Base-by-base conservation (phyloP, 768 basidiomycete genomes). In the Amanita exitialis region DNA sequence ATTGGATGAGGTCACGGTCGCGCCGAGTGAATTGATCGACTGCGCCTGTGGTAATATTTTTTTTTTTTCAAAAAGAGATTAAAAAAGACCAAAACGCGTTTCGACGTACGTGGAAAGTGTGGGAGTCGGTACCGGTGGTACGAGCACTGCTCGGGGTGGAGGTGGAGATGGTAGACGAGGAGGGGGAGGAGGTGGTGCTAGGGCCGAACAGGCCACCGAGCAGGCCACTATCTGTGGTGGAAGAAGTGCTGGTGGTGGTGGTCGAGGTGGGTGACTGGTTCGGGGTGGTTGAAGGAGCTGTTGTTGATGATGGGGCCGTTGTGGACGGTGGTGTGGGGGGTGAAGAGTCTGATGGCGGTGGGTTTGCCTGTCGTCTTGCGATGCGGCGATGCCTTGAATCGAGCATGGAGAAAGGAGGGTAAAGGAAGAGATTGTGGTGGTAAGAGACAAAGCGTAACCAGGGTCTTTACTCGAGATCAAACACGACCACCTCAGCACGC, bases 401-500 rank as follows among this genome's bases (percentile, higher is more conserved):
- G 18, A 21, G 43, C n/a, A 27, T 20, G 13, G n/a, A n/a, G 43
- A 18, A 44, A 44, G 6, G 43, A 44, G 9, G 6, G 23, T 44
- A 9, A n/a, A 13, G 21, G n/a, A n/a, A 27, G 25, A 3, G 28
- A 44, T 23, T 13, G 8, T 43, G 25, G 9, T 44, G 43, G 21
- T 44, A 13, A 43, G 8, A 12, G 4, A 18, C 21, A 10, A 45
- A 23, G 28, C 0, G 6, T 44, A n/a, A 15, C 27, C 58, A n/a
- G n/a, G n/a, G n/a, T n/a, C n/a, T n/a, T n/a, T 27, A 79, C 54
- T 83, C 82, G 58, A 90, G 64, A 64, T 93, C 90, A 58, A 93
- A 95, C 13, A 93, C 62, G 46, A 94, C 62, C 16, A 91, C 71
- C 67, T 95, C 92, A 0, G 82, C 86, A 10, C 73, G 72, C 21